Conservation (phyloP, 192 early-diverging fungal genomes). For the Backusella macrospora region DNA sequence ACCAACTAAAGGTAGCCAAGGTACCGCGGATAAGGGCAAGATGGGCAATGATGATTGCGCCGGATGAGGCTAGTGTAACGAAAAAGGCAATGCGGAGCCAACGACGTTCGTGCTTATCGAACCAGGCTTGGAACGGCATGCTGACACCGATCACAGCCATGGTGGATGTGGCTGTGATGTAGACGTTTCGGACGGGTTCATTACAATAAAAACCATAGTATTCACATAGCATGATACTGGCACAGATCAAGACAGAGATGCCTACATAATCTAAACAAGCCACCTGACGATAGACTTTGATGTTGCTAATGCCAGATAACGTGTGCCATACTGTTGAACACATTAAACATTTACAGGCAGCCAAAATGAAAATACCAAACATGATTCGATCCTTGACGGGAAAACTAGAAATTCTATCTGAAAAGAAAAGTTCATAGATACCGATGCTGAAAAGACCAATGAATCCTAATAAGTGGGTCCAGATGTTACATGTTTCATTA, state of each 20-base stretch:
- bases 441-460: conserved; percentile 60
- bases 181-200: conserved; percentile 44
- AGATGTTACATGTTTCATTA: conserved; percentile 74
- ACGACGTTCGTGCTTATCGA: conserved; percentile 44
- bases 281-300: conserved; percentile 49
- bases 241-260: conserved; percentile 61
- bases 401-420: conserved; percentile 11
- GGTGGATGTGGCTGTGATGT: conserved; percentile 49
- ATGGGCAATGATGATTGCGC: conserved; percentile 54
- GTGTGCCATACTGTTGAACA: conserved; percentile 65
- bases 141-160: conserved; percentile 53
- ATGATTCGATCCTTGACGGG: conserved; percentile 51
- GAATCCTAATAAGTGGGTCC: conserved; percentile 65
- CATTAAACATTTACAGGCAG: conserved; percentile 62
- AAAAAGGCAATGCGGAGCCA: conserved; percentile 59
- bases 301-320: conserved; percentile 54
- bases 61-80: conserved; percentile 51
- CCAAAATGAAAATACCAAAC: conserved; percentile 59
- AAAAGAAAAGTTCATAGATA: conserved; percentile 52
- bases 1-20: conserved; percentile 39
- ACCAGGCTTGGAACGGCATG: conserved; percentile 55
- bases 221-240: conserved; percentile 55
- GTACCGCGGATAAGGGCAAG: conserved; percentile 48
- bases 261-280: conserved; percentile 66
- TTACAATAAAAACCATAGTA: conserved; percentile 68